Evolutionary conservation across 345 rosid species (phyloP).

Genomic region (Salix purpurea): DNA sequence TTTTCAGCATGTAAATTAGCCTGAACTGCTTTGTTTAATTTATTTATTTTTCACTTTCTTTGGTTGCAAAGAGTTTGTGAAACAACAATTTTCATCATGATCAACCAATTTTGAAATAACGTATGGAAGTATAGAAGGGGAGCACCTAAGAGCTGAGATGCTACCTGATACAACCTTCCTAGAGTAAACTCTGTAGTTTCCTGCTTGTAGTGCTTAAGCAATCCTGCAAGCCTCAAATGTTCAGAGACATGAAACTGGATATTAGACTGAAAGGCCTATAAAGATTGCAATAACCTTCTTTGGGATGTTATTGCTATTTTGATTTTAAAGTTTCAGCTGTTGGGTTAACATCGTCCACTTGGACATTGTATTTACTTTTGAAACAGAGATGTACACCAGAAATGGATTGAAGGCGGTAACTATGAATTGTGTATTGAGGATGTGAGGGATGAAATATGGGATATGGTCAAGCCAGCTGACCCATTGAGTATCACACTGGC

Average conservation of each 20-base stretch:
- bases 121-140: constrained; percentile 92
- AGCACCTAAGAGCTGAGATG: constrained; percentile 75
- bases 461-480: constrained; percentile 96
- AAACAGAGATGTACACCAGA: constrained; percentile 93
- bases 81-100: not conserved
- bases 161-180: constrained; percentile 95
- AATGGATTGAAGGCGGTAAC: constrained; percentile 99
- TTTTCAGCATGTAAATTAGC: not conserved
- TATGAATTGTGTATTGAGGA: constrained; percentile 94
- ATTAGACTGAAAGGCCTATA: not conserved
- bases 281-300: not conserved
- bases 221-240: constrained; percentile 63
- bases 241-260: constrained; percentile 42
- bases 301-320: not conserved
- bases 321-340: not conserved
- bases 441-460: constrained; percentile 98
- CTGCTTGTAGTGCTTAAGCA: constrained; percentile 69
- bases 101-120: not conserved
- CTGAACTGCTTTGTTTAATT: not conserved
- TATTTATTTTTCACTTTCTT: not conserved
- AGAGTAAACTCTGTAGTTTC: constrained; percentile 67
- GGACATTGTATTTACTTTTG: not conserved
- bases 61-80: not conserved
- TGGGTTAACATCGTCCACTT: not conserved
- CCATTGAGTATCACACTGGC: constrained; percentile 61